Evolutionary conservation across 2,329 filamentous ascomycete species (phyloP), one percentile per base, ranked within the genome.

Genomic region (Grosmannia penicillata): DNA sequence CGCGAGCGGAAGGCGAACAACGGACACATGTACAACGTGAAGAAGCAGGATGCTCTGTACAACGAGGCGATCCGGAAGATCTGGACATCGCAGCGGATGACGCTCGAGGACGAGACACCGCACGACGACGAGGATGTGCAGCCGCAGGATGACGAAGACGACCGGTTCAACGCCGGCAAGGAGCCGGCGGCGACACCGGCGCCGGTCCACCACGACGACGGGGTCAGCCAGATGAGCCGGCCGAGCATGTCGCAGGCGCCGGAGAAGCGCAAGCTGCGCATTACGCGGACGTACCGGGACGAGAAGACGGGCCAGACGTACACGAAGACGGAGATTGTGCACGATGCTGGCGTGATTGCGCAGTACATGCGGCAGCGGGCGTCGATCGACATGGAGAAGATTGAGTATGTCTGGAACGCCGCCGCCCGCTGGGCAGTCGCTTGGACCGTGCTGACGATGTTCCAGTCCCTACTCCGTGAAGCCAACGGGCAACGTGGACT

Each of bases 1-100:
- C 82, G 87, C 44, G 84, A 87, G 55, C 75, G 91, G 46, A 83
- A 87, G 53, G 82, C 82, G 14, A 89, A 91, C 46, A 86, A 86
- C 39, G 91, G 91, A 0, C 91, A 98, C 59, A 87, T 84, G 49
- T 98, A 98, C 63, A 98, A 98, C 47, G 91, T 98, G 43, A 91
- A 89, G 53, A 79, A 83, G 48, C 91, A 98, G 56, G 85, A 96
- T 52, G 78, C 76, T 45, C 82, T 85, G 50, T 98, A 98, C 55
- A 85, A 93, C 48, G 79, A 87, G 38, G 85, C 85, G 18, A 95
- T 98, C 48, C 75, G 78, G 40, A 77, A 83, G 43, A 95, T 96
- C 44, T 98, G 91, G 91, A 78, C 85, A 43, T 78, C 81, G 47
- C 89, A 96, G 56, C 84, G 81, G 56, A 62, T 72, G 13, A 89